phyloP scores from a whole-genome alignment of 352 stramenopile species.

The Plasmopara viticola region DNA sequence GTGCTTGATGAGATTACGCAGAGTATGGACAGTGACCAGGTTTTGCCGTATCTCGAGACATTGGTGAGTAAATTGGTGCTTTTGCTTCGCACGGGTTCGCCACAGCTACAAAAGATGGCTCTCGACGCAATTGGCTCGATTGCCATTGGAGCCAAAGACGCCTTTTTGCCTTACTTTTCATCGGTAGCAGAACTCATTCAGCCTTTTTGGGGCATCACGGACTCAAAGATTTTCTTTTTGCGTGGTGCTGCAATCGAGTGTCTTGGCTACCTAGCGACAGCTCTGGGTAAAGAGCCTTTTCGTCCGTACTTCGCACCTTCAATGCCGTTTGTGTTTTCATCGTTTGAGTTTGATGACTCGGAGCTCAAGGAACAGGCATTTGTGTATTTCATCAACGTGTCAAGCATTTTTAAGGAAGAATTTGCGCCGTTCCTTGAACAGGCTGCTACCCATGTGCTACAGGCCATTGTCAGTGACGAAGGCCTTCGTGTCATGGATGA shows the following conservation, averaged over 20 bases:
- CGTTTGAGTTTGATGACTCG: constrained; percentile 90
- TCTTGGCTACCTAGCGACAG: constrained; percentile 97
- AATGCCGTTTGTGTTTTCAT: constrained; percentile 93
- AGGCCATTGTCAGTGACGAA: constrained; percentile 71
- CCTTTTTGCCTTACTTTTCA: constrained; percentile 94
- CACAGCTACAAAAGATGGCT: constrained; percentile 95
- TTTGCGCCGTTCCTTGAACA: constrained; percentile 91
- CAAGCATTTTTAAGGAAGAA: constrained; percentile 97
- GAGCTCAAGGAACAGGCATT: constrained; percentile 98
- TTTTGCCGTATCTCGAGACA: constrained; percentile 92
- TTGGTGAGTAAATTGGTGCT: constrained; percentile 94
- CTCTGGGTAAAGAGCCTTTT: constrained; percentile 94
- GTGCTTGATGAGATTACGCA: constrained; percentile 99
- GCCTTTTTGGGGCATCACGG: constrained; percentile 88
- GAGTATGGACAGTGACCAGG: constrained; percentile 92
- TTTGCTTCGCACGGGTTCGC: constrained; percentile 89
- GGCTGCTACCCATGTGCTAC: constrained; percentile 60
- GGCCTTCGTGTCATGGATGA: constrained; percentile 67
- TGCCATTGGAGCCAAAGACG: constrained; percentile 94
- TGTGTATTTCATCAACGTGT: constrained; percentile 97
- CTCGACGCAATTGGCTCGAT: constrained; percentile 95
- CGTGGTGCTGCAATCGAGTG: constrained; percentile 95
- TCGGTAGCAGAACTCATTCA: constrained; percentile 82
- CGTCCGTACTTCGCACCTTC: constrained; percentile 90
- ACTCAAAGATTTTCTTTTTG: constrained; percentile 91